Evolutionary conservation across 176 grass and related monocot genomes (phyloP).

Genomic region (Oryza glaberrima): DNA sequence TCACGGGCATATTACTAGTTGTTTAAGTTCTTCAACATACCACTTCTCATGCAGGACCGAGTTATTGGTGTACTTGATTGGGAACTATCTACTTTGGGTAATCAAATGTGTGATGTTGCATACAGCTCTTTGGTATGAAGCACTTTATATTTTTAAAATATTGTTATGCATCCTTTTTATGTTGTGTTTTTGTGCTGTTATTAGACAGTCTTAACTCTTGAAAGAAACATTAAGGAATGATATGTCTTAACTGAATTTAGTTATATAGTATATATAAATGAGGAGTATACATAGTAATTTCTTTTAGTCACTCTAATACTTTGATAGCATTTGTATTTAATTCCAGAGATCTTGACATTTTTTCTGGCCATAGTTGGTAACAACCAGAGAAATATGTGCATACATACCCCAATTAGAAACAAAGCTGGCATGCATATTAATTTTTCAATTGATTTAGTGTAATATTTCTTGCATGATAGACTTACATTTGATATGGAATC

Average conservation of each 20-base stretch:
- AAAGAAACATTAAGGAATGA: background rate
- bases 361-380: background rate
- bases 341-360: background rate
- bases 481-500: background rate
- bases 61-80: constrained; percentile 98
- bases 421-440: background rate
- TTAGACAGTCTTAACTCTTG: background rate
- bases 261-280: background rate
- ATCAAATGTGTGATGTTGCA: constrained; percentile 99
- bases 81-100: constrained; percentile 97
- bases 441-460: background rate
- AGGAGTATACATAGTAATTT: background rate
- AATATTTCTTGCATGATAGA: background rate
- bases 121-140: constrained; percentile 75
- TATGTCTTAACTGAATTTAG: background rate
- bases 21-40: constrained; percentile 8
- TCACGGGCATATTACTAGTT: background rate
- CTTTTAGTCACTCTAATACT: background rate
- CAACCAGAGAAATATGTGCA: background rate
- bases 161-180: background rate
- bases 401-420: background rate
- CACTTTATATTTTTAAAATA: constrained; percentile 12
- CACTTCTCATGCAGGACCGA: constrained; percentile 61
- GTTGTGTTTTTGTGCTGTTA: background rate
- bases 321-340: background rate